Percentiles rank a stretch among this genome's conserved stretches.
Evolutionary conservation across 208 protist genomes (phyloP).

Genomic region (Leishmania mexicana): DNA sequence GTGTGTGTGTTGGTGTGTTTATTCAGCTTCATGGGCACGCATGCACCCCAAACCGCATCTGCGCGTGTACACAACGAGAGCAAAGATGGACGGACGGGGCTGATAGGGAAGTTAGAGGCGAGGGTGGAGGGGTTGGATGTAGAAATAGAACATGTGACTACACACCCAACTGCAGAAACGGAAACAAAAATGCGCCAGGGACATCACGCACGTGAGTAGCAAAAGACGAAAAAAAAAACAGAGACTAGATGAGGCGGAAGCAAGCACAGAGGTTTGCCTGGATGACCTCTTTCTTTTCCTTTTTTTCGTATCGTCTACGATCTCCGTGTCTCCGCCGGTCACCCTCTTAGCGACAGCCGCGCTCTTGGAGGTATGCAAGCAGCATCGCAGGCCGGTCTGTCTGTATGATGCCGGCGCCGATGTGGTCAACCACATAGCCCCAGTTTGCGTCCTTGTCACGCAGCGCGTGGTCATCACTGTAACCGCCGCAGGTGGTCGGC

Average conservation of each 20-base stretch:
- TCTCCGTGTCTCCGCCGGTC: not conserved
- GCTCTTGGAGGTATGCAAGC: constrained; percentile 43
- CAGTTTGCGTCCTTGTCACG: constrained; percentile 54
- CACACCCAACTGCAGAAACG: no score
- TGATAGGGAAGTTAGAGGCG: not conserved
- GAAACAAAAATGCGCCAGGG: no score
- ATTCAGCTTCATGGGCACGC: not conserved
- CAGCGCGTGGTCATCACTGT: constrained; percentile 65
- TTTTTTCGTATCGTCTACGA: not conserved
- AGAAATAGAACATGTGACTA: not conserved
- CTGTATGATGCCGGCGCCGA: constrained; percentile 62
- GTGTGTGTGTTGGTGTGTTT: not conserved
- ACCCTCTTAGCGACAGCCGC: constrained; percentile 27
- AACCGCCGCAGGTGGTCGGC: constrained; percentile 58
- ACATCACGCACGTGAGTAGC: no score
- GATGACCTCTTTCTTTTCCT: not conserved
- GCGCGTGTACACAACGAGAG: not conserved
- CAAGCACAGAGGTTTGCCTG: not conserved
- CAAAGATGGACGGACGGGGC: not conserved
- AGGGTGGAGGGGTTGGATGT: no score
- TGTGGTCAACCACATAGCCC: constrained; percentile 49
- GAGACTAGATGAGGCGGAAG: not conserved
- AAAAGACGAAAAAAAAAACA: not conserved
- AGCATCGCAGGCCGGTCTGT: constrained; percentile 63
- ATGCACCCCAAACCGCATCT: not conserved